Base-by-base conservation (phyloP, 371 early-diverging fungal genomes). In the Mortierella sp. region DNA sequence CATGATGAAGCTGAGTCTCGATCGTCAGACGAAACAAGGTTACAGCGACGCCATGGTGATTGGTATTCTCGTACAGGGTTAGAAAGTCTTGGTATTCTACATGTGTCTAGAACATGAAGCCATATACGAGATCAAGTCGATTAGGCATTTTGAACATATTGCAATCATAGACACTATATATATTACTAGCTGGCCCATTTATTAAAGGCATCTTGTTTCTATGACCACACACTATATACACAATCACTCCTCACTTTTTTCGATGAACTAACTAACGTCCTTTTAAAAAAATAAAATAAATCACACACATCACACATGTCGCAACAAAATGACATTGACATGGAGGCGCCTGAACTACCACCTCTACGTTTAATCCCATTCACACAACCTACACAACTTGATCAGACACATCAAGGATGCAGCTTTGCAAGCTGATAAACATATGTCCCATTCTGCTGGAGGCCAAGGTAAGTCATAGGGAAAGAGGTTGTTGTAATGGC, bases 101-200 rank as follows among this genome's bases (percentile, higher is more conserved):
- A 70, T 70, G n/a, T 70, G 70, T 70, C 70, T 63, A 2, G 63
- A 70, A 22, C 70, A 70, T 70, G 70, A 57, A 32, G 70, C 70
- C 31, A 58, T 70, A 42, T 62, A 70, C 26, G 70, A 63, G 64
- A 55, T 63, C 53, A 63, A 63, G 55, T 35, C 64, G 37, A 70
- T 63, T 57, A 64, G 70, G 9, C 70, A 63, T 29, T 70, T 70
- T 62, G 63, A 63, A 58, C 58, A n/a, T n/a, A n/a, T n/a, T n/a
- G n/a, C 58, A 43, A 70, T 70, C 51, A 57, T 63, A 64, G 63
- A 70, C 63, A 70, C n/a, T n/a, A n/a, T n/a, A n/a, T n/a, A n/a
- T n/a, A n/a, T n/a, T n/a, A n/a, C n/a, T n/a, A n/a, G n/a, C n/a
- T n/a, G n/a, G n/a, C n/a, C n/a, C n/a, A n/a, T n/a, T n/a, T n/a